Conservation (phyloP, 2,329 filamentous ascomycete genomes). For the Graphilbum sp. region DNA sequence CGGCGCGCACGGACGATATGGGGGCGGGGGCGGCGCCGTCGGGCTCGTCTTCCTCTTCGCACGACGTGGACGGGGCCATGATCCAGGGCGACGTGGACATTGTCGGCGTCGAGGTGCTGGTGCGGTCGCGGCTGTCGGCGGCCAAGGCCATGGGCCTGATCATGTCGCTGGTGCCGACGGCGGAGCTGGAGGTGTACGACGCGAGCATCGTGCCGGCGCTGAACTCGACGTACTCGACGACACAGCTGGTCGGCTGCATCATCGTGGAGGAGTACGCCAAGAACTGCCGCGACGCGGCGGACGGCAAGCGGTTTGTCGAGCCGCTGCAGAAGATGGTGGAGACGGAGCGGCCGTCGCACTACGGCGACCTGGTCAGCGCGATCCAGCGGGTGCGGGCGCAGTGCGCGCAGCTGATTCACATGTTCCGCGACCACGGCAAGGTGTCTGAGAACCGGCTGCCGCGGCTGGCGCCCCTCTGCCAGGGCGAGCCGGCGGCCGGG, state of each 20-base stretch:
- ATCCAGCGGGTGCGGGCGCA: slow-evolving; percentile 81
- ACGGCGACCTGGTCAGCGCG: slow-evolving; percentile 80
- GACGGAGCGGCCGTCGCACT: slow-evolving; percentile 62
- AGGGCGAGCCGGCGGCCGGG: slow-evolving; percentile 82
- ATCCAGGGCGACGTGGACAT: slow-evolving; percentile 93
- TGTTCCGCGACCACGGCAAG: slow-evolving; percentile 84
- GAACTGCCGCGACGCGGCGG: slow-evolving; percentile 26
- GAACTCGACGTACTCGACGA: slow-evolving; percentile 61
- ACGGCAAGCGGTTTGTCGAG: slow-evolving; percentile 42
- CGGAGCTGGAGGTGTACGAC: slow-evolving; percentile 46
- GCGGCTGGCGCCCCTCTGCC: slow-evolving; percentile 72
- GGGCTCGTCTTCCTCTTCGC: slow-evolving; percentile 41
- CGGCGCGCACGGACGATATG: slow-evolving; percentile 62
- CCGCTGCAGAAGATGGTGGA: slow-evolving; percentile 64
- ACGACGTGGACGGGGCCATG: slow-evolving; percentile 97
- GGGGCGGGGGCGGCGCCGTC: slow-evolving; percentile 29
- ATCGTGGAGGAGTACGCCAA: slow-evolving; percentile 80
- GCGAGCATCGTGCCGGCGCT: slow-evolving; percentile 49
- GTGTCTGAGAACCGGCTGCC: slow-evolving; percentile 62
- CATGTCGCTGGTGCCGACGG: slow-evolving; percentile 58
- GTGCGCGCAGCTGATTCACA: slow-evolving; percentile 75
- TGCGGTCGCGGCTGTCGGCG: slow-evolving; percentile 77
- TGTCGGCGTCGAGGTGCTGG: slow-evolving; percentile 74
- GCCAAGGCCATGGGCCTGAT: slow-evolving; percentile 74
- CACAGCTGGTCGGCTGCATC: slow-evolving; percentile 69